phyloP scores from a whole-genome alignment of 2,329 filamentous ascomycete genomes.

The Aureobasidium sp. region DNA sequence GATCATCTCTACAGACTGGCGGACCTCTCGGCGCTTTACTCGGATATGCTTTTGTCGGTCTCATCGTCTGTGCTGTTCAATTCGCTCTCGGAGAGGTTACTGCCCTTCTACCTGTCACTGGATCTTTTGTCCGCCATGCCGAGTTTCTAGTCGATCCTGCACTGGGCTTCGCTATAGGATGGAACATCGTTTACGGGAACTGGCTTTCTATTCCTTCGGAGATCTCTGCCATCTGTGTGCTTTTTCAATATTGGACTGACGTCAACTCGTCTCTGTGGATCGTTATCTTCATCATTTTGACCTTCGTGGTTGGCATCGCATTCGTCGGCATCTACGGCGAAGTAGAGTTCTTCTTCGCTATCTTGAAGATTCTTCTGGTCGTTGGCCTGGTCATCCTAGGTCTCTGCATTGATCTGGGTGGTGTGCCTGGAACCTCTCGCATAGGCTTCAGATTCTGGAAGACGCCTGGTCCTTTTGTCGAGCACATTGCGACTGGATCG shows the following conservation, averaged over 20 bases:
- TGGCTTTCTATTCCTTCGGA: slow-evolving; percentile 26
- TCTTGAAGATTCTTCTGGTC: slow-evolving; percentile 41
- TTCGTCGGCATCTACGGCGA: slow-evolving; percentile 53
- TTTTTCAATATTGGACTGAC: slow-evolving; percentile 28
- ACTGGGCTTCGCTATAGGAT: slow-evolving; percentile 71
- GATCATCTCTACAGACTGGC: slow-evolving; percentile 43
- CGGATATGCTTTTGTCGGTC: slow-evolving; percentile 61
- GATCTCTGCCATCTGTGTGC: slow-evolving; percentile 26
- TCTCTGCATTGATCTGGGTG: slow-evolving; percentile 39
- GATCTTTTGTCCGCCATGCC: slow-evolving; percentile 76
- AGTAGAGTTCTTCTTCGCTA: slow-evolving; percentile 44
- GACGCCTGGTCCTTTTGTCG: slow-evolving; percentile 39
- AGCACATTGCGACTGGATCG: slow-evolving; percentile 30
- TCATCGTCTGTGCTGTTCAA: slow-evolving; percentile 76
- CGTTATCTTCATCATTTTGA: slow-evolving; percentile 45
- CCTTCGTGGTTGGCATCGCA: slow-evolving; percentile 28
- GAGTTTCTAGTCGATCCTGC: slow-evolving; percentile 73
- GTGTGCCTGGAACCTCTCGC: slow-evolving; percentile 32
- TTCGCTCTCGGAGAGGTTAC: slow-evolving; percentile 77
- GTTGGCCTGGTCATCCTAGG: slow-evolving; percentile 40
- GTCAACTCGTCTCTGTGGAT: slow-evolving; percentile 50
- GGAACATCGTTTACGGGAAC: background rate
- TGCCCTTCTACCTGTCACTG: slow-evolving; percentile 68
- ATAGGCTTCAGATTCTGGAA: slow-evolving; percentile 42
- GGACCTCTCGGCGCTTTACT: slow-evolving; percentile 62